Conservation (phyloP, 192 early-diverging fungal genomes). For the Backusella morwellensis region DNA sequence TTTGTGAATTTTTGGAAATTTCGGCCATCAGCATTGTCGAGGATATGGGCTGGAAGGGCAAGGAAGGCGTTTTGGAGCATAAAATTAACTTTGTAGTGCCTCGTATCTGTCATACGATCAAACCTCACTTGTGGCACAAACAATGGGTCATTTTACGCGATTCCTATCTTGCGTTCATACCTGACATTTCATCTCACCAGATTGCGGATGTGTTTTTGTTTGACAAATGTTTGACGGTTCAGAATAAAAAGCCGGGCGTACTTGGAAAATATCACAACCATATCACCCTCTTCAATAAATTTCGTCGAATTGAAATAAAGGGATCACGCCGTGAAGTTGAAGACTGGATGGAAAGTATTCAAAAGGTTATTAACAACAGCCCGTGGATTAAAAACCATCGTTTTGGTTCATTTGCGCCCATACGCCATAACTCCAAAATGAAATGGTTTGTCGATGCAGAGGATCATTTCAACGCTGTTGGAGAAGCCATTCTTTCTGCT, state of each 20-base stretch:
- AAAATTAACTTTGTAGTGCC: constrained; percentile 49
- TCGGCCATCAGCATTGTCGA: constrained; percentile 75
- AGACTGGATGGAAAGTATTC: constrained; percentile 62
- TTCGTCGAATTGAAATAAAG: constrained; percentile 63
- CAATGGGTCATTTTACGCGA: constrained; percentile 79
- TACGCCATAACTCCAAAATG: constrained; percentile 56
- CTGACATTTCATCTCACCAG: constrained; percentile 30
- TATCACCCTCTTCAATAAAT: constrained; percentile 54
- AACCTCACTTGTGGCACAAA: constrained; percentile 46
- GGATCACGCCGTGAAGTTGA: constrained; percentile 58
- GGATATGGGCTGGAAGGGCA: constrained; percentile 85
- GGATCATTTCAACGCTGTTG: constrained; percentile 71
- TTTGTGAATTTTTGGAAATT: constrained; percentile 78
- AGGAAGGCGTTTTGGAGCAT: constrained; percentile 74
- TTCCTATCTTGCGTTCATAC: constrained; percentile 46
- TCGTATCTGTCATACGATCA: constrained; percentile 22
- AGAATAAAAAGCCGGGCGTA: constrained; percentile 22
- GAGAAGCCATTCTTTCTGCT: constrained; percentile 66
- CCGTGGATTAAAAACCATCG: constrained; percentile 66
- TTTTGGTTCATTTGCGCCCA: constrained; percentile 71
- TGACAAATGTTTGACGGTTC: constrained; percentile 40
- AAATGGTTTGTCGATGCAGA: constrained; percentile 72
- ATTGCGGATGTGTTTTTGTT: constrained; percentile 50
- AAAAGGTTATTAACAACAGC: constrained; percentile 52
- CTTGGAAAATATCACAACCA: constrained; percentile 50